A percentile compares a stretch with the other conserved stretches of the same genome.
Evolutionary conservation across 2,329 filamentous ascomycete species (phyloP).

Genomic region (Aschersonia sp.): DNA sequence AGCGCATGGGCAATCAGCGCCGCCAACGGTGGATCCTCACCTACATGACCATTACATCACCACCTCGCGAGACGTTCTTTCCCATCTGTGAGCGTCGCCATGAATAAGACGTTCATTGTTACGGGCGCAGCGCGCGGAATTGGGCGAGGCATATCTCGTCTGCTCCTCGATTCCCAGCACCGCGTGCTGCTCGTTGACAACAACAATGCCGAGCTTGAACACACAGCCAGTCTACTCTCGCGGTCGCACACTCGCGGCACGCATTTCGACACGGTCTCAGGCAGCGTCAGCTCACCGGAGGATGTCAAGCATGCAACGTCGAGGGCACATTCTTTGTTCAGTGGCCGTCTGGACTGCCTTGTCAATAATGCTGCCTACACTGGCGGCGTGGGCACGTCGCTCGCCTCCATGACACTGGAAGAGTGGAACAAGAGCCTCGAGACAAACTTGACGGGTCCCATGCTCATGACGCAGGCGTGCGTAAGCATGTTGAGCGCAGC

Average conservation of each 20-base stretch:
- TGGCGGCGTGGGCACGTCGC: constrained; percentile 14
- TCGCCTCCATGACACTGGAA: constrained; percentile 18
- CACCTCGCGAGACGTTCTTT: too few relatives aligned
- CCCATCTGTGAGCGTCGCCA: too few relatives aligned
- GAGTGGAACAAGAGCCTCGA: constrained; percentile 20
- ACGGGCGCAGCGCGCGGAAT: constrained; percentile 10
- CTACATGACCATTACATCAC: too few relatives aligned
- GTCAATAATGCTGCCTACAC: constrained; percentile 27
- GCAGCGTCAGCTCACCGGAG: constrained; percentile 16
- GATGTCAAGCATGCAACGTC: constrained; percentile 15
- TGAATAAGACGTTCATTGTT: constrained; percentile 4
- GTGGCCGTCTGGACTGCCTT: constrained; percentile 21
- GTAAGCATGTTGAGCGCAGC: constrained; percentile 10
- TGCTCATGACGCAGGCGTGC: constrained; percentile 15
- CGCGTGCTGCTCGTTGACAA: constrained; percentile 24
- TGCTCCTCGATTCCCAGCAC: constrained; percentile 17
- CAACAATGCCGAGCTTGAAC: constrained; percentile 20
- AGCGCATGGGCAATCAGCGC: too few relatives aligned
- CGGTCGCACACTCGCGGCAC: constrained; percentile 3
- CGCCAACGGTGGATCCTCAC: too few relatives aligned
- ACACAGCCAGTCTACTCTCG: constrained; percentile 14
- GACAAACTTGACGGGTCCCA: constrained; percentile 22
- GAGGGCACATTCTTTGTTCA: constrained; percentile 17
- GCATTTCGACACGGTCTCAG: constrained; percentile 10
- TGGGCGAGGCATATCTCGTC: constrained; percentile 8